phyloP scores from a whole-genome alignment of 345 rosid genomes.

The Heritiera fomes region DNA sequence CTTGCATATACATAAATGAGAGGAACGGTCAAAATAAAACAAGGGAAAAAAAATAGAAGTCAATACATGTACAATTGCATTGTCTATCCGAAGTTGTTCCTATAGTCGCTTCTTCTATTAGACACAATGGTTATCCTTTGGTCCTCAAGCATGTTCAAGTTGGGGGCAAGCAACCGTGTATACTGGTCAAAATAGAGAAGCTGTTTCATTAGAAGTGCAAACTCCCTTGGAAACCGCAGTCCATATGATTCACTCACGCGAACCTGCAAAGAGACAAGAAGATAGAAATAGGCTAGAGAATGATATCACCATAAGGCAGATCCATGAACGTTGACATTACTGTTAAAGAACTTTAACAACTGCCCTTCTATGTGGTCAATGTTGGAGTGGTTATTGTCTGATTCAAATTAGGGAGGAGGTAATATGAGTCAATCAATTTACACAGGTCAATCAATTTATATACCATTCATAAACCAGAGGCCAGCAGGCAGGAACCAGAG shows the following conservation, averaged over 20 bases:
- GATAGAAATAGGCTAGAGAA: not conserved
- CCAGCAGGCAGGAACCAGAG: not conserved
- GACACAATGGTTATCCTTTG: constrained; percentile 84
- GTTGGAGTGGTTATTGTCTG: not conserved
- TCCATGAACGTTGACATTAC: not conserved
- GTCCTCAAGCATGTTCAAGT: constrained; percentile 94
- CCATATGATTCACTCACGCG: constrained; percentile 91
- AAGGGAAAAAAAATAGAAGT: not conserved
- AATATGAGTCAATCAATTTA: too few relatives aligned
- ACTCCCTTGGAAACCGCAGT: constrained; percentile 83
- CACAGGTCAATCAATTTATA: too few relatives aligned
- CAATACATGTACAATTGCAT: not conserved
- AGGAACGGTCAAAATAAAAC: not conserved
- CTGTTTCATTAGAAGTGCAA: constrained; percentile 97
- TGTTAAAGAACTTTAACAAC: not conserved
- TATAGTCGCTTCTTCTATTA: constrained; percentile 54
- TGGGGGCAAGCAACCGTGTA: constrained; percentile 85
- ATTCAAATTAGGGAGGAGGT: not conserved
- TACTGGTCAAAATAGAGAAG: constrained; percentile 93
- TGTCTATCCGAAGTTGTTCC: constrained; percentile 45
- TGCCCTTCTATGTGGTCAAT: not conserved
- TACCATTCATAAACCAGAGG: not conserved
- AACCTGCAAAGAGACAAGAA: constrained; percentile 43
- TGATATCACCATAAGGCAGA: not conserved
- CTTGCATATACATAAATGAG: not conserved